phyloP scores from a whole-genome alignment of 148 eudicot species.

The Vaccinium corymbosum region DNA sequence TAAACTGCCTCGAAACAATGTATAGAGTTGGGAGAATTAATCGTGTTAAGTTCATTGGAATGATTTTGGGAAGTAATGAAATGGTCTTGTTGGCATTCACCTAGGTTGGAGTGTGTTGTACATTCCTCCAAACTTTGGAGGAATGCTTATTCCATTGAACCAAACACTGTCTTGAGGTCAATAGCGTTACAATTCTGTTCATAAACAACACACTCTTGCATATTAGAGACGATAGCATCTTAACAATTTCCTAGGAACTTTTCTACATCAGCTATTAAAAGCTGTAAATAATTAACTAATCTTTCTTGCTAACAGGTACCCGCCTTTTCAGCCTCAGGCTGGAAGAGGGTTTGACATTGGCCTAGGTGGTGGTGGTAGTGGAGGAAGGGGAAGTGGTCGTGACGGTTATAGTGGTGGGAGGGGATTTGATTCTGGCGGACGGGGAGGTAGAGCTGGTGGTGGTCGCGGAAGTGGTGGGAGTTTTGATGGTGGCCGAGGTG shows the following conservation, averaged over 20 bases:
- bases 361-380: constrained; percentile 37
- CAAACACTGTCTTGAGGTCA: neutral
- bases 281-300: neutral
- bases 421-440: constrained; percentile 21
- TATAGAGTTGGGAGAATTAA: neutral
- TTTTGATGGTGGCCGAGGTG: constrained; percentile 30
- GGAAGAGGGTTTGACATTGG: constrained; percentile 57
- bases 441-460: constrained; percentile 29
- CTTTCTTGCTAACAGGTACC: constrained; percentile 17
- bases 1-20: neutral
- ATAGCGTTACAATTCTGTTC: neutral
- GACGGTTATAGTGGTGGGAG: constrained; percentile 20
- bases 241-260: neutral
- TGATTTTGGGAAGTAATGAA: neutral
- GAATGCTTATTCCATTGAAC: neutral
- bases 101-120: neutral
- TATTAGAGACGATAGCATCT: neutral
- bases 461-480: constrained; percentile 28
- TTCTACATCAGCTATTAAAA: neutral
- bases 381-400: constrained; percentile 31
- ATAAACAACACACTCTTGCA: neutral
- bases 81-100: neutral
- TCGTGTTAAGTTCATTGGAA: neutral
- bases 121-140: neutral
- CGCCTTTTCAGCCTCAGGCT: constrained; percentile 52